Conservation (phyloP, 345 rosid genomes). For the Syzygium grande region DNA sequence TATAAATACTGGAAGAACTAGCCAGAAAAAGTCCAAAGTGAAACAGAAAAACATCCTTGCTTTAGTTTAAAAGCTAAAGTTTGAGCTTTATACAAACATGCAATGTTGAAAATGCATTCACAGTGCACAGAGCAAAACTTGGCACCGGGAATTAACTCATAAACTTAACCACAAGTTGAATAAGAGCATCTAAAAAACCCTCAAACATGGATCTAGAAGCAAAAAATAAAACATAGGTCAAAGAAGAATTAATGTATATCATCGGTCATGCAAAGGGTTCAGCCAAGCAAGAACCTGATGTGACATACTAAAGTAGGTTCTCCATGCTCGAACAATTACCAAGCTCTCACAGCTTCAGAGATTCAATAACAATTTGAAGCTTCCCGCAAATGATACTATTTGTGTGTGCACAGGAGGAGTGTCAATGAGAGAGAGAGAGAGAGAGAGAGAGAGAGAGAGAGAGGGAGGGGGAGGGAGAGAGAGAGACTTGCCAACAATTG, state of each 20-base stretch:
- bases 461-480: background rate
- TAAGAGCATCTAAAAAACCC: too few relatives aligned
- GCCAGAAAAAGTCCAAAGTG: too few relatives aligned
- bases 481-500: constrained; percentile 46
- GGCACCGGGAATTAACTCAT: too few relatives aligned
- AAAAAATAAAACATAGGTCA: background rate
- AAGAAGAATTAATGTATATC: background rate
- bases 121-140: too few relatives aligned
- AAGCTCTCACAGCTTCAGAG: background rate
- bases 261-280: background rate
- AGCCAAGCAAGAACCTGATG: background rate
- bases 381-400: background rate
- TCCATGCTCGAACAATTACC: background rate
- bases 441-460: background rate
- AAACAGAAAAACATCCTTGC: too few relatives aligned
- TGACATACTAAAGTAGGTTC: background rate
- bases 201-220: background rate
- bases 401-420: background rate
- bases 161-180: too few relatives aligned
- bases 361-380: background rate
- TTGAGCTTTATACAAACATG: too few relatives aligned
- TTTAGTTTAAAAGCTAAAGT: too few relatives aligned
- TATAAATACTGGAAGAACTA: too few relatives aligned
- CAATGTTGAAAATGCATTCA: too few relatives aligned
- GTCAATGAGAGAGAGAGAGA: background rate